These are phyloP conservation scores for Lachnellula cervina DNA, from an alignment of 2,329 filamentous ascomycete genomes.

Conservation along the genomic window DNA sequence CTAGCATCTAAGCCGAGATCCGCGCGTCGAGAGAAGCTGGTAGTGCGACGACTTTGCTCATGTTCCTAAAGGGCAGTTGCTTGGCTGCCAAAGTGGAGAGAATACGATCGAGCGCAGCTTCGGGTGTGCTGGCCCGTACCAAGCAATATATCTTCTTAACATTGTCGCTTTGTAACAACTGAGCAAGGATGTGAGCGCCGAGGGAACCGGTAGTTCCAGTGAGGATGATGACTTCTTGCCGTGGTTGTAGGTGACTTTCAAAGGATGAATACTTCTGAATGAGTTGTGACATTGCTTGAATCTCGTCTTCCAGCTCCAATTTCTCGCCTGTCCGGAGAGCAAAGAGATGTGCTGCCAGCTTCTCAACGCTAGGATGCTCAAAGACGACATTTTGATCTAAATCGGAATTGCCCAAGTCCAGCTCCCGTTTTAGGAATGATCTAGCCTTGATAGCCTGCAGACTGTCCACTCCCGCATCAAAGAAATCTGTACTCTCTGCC, in stretches of 20 bases:
- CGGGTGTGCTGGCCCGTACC: constrained; percentile 35
- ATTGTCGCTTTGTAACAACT: constrained; percentile 52
- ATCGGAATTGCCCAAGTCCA: constrained; percentile 43
- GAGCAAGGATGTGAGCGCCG: constrained; percentile 53
- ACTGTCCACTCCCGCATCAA: constrained; percentile 51
- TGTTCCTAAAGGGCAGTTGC: constrained; percentile 29
- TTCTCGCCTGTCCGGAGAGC: constrained; percentile 32
- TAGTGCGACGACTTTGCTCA: constrained; percentile 35
- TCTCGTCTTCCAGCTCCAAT: constrained; percentile 31
- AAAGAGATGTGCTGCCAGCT: constrained; percentile 41
- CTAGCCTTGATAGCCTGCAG: constrained; percentile 53
- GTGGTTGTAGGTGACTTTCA: neutral
- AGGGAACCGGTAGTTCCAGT: constrained; percentile 50
- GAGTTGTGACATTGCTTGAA: constrained; percentile 40
- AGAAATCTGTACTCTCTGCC: constrained; percentile 44
- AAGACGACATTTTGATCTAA: constrained; percentile 55
- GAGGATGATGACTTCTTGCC: constrained; percentile 27
- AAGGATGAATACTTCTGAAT: constrained; percentile 41
- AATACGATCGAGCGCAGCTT: constrained; percentile 32
- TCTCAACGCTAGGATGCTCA: constrained; percentile 46
- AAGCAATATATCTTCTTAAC: constrained; percentile 49
- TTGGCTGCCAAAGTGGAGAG: constrained; percentile 31
- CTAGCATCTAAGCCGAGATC: constrained; percentile 36
- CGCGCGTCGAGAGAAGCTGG: constrained; percentile 36
- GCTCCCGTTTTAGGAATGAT: constrained; percentile 42